phyloP scores from a whole-genome alignment of 1,139 yeast species.

The Kodamaea anthophila region DNA sequence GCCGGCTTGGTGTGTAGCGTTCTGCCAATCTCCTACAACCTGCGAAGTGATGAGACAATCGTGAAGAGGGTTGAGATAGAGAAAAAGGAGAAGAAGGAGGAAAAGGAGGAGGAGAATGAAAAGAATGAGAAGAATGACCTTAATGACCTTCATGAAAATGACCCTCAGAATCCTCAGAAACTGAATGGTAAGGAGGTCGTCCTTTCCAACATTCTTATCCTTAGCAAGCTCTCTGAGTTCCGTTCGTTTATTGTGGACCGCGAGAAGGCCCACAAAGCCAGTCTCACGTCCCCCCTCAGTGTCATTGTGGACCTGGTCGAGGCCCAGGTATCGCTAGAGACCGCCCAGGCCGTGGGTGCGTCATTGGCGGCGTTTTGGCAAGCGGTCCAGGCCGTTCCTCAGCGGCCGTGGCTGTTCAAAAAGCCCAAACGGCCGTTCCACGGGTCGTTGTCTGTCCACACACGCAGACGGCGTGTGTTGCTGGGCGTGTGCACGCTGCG shows the following conservation, averaged over 20 bases:
- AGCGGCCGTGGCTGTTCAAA: too few relatives aligned
- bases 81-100: neutral
- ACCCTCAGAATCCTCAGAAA: neutral
- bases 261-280: neutral
- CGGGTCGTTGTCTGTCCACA: conserved; percentile 1
- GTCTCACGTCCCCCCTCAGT: conserved; percentile 1
- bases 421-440: too few relatives aligned
- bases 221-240: neutral
- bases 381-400: too few relatives aligned
- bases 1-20: conserved; percentile 13
- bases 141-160: neutral
- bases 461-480: neutral
- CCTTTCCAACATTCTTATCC: neutral
- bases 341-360: neutral
- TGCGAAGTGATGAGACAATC: conserved; percentile 21
- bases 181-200: neutral
- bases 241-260: conserved; percentile 1
- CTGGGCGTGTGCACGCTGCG: conserved; percentile 14
- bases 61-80: conserved; percentile 18
- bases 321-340: neutral
- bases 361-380: too few relatives aligned
- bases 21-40: conserved; percentile 35
- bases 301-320: neutral
- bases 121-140: neutral
- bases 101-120: neutral